Conservation (phyloP, 352 stramenopile species). For the Phytopythium sindhum region DNA sequence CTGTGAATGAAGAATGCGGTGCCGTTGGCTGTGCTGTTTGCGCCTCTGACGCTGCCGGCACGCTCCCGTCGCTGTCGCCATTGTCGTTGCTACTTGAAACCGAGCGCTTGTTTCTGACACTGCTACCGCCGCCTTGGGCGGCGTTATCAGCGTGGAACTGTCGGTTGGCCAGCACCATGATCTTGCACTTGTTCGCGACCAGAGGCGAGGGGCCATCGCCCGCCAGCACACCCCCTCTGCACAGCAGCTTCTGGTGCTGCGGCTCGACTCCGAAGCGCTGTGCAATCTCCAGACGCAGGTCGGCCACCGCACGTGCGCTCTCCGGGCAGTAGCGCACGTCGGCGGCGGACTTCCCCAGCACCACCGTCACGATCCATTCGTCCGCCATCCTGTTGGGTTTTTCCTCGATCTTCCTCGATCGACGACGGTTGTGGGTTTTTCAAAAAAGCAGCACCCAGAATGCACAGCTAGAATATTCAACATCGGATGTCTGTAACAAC, state of each 20-base stretch:
- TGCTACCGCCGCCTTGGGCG: not conserved
- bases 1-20: not conserved
- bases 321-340: constrained; percentile 20
- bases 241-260: constrained; percentile 53
- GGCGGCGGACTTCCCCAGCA: constrained; percentile 41
- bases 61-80: not conserved
- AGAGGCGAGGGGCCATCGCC: constrained; percentile 10
- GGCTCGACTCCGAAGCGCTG: constrained; percentile 30
- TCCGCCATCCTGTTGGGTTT: not conserved
- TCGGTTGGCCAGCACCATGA: constrained; percentile 43
- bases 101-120: not conserved
- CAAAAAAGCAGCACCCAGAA: too few relatives aligned
- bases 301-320: constrained; percentile 19
- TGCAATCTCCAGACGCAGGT: constrained; percentile 28
- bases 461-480: too few relatives aligned
- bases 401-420: too few relatives aligned
- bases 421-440: too few relatives aligned
- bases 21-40: not conserved
- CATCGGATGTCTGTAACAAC: too few relatives aligned
- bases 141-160: constrained; percentile 17
- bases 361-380: constrained; percentile 41
- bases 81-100: not conserved
- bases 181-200: constrained; percentile 32
- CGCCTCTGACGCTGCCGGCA: not conserved
- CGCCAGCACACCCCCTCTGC: constrained; percentile 40